phyloP scores from a whole-genome alignment of 2,329 filamentous ascomycete species.

The Aspergillus eucalypticola region DNA sequence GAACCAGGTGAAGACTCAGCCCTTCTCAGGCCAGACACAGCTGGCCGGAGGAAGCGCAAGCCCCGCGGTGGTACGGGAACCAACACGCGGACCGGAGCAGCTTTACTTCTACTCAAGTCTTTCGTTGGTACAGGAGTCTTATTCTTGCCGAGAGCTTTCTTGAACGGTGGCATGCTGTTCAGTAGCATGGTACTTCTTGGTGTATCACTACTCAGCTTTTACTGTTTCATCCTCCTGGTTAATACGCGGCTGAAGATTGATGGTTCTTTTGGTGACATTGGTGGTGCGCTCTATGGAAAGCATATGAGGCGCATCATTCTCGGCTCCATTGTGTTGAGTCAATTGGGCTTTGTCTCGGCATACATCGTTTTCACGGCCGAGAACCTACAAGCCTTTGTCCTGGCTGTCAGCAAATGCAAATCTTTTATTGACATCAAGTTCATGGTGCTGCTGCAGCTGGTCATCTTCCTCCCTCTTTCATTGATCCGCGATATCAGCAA shows the following conservation, averaged over 20 bases:
- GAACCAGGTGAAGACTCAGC: constrained; percentile 88
- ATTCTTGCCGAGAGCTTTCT: constrained; percentile 87
- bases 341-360: constrained; percentile 90
- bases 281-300: constrained; percentile 84
- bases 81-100: constrained; percentile 75
- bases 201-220: constrained; percentile 87
- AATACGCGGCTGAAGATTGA: constrained; percentile 80
- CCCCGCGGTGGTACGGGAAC: constrained; percentile 71
- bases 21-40: constrained; percentile 68
- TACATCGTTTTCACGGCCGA: constrained; percentile 97
- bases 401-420: constrained; percentile 85
- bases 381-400: constrained; percentile 91
- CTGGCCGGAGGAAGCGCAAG: constrained; percentile 74
- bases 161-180: constrained; percentile 97
- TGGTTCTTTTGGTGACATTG: constrained; percentile 97
- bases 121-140: constrained; percentile 96
- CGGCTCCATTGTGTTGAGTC: constrained; percentile 87
- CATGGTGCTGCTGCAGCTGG: constrained; percentile 91
- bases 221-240: constrained; percentile 94
- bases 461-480: constrained; percentile 92
- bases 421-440: constrained; percentile 82
- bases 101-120: constrained; percentile 86
- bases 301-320: constrained; percentile 89
- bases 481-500: constrained; percentile 96
- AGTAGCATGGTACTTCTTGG: constrained; percentile 86